Conservation (phyloP, 768 basidiomycete species). For the Boletus coccyginus region DNA sequence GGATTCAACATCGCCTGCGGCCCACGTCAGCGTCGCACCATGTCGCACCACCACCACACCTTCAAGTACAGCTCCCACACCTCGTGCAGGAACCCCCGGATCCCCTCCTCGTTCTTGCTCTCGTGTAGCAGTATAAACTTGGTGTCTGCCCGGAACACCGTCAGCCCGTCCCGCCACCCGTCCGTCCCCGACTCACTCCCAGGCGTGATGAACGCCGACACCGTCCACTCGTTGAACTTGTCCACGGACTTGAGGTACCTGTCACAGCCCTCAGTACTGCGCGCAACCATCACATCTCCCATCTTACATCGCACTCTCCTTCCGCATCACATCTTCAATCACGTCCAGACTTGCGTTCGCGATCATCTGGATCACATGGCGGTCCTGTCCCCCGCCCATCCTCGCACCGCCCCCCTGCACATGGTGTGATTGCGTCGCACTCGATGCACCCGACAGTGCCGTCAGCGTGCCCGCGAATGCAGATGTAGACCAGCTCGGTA, state of each 20-base stretch:
- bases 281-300: constrained; percentile 1
- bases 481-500: constrained; percentile 89
- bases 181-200: constrained; percentile 62
- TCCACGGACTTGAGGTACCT: constrained; percentile 97
- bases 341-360: constrained; percentile 95
- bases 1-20: constrained; percentile 86
- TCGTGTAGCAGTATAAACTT: constrained; percentile 96
- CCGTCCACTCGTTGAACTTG: constrained; percentile 98
- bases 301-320: constrained; percentile 77
- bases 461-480: constrained; percentile 89
- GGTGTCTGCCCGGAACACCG: constrained; percentile 57
- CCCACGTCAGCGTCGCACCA: neutral
- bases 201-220: constrained; percentile 94
- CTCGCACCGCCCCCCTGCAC: constrained; percentile 60
- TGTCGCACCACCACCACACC: constrained; percentile 43
- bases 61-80: constrained; percentile 98
- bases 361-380: constrained; percentile 98
- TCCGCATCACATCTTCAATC: constrained; percentile 89
- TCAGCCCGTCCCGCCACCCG: neutral
- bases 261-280: constrained; percentile 19
- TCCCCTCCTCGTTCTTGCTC: constrained; percentile 95
- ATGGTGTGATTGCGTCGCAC: constrained; percentile 60
- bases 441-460: constrained; percentile 81
- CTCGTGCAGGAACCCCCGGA: constrained; percentile 87
- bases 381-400: constrained; percentile 79